phyloP scores from a whole-genome alignment of 306 rosid genomes.

The Rosa rugosa region DNA sequence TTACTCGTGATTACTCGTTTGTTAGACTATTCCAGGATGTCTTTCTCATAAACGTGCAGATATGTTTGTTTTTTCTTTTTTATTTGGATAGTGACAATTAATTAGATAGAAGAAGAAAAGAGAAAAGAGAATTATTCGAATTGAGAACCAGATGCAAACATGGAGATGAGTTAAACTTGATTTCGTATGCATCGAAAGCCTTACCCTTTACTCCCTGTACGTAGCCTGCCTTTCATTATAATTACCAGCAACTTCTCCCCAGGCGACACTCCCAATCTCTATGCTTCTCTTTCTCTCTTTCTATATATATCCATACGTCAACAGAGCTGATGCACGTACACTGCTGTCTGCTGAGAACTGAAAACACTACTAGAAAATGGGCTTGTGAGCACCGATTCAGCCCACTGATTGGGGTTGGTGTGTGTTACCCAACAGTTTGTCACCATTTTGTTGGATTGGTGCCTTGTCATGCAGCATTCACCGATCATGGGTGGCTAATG shows the following conservation, averaged over 20 bases:
- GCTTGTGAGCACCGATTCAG: too few species aligned
- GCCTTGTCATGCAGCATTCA: too few species aligned
- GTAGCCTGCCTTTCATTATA: not conserved
- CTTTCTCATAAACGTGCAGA: not conserved
- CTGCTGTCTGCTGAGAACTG: not conserved
- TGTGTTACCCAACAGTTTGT: too few species aligned
- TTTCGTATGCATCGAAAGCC: constrained; percentile 29
- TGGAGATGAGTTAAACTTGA: constrained; percentile 13
- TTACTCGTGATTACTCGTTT: not conserved
- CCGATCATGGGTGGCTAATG: too few species aligned
- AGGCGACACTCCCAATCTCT: constrained; percentile 25
- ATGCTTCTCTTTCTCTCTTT: not conserved
- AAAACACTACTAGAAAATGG: too few species aligned
- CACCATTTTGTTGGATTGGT: too few species aligned
- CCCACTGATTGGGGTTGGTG: too few species aligned
- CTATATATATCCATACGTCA: not conserved
- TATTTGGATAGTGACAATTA: not conserved
- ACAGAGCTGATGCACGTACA: not conserved
- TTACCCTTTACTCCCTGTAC: not conserved
- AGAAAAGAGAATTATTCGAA: too few species aligned
- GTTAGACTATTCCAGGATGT: not conserved
- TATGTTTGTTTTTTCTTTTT: not conserved
- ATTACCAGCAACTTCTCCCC: not conserved
- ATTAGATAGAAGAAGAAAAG: not conserved
- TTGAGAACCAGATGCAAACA: not conserved